These are phyloP conservation scores for Populus hybrid DNA, from an alignment of 441 rosid species.

Conservation along the genomic window DNA sequence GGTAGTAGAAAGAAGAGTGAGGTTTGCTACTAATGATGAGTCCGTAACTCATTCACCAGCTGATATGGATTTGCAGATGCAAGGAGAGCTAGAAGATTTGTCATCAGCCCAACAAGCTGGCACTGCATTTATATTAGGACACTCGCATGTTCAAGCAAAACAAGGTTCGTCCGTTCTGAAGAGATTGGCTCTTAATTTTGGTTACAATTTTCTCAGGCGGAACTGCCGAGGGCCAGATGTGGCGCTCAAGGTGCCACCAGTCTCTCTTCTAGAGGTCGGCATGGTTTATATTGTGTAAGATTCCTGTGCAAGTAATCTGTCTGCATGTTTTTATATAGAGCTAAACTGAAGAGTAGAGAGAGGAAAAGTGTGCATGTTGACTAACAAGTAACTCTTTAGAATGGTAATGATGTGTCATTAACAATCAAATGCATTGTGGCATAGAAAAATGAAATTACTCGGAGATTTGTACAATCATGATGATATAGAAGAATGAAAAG, in stretches of 20 bases:
- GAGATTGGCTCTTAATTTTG: conserved; percentile 74
- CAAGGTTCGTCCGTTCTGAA: conserved; percentile 84
- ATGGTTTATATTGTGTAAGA: conserved; percentile 86
- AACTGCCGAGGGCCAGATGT: conserved; percentile 95
- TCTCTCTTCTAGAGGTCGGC: conserved; percentile 87
- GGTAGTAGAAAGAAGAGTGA: conserved; percentile 46
- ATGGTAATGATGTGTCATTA: background rate
- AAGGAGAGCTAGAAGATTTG: conserved; percentile 68
- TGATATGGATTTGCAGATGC: conserved; percentile 35
- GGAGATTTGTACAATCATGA: background rate
- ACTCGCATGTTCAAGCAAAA: conserved; percentile 83
- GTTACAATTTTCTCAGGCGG: conserved; percentile 84
- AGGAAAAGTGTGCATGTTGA: background rate
- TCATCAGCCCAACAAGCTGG: conserved; percentile 72
- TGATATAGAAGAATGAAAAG: no score
- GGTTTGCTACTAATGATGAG: conserved; percentile 64
- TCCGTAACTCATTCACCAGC: conserved; percentile 29
- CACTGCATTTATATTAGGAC: conserved; percentile 88
- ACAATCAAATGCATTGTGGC: conserved; percentile 1
- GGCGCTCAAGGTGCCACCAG: conserved; percentile 93
- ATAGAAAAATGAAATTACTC: conserved; percentile 5
- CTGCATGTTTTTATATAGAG: background rate
- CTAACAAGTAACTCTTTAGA: background rate
- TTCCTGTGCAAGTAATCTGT: conserved; percentile 19
- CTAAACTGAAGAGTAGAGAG: conserved; percentile 8